Percentiles rank a stretch among this genome's conserved stretches.
Evolutionary conservation across 306 rosid genomes (phyloP).

Genomic region (Vigna radiata): DNA sequence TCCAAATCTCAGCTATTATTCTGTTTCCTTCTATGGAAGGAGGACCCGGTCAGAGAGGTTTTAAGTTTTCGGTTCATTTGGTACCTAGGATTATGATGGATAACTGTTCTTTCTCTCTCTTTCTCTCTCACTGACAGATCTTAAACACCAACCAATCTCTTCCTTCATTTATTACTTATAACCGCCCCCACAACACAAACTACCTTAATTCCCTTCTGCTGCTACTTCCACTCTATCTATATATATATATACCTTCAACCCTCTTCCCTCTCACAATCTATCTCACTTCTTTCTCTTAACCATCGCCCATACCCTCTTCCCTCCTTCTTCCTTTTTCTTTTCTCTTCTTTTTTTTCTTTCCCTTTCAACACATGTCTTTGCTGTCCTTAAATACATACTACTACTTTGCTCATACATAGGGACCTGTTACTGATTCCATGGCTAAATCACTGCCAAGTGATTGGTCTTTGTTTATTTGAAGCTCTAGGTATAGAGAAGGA

Average conservation of each 20-base stretch:
- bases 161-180: slow-evolving; percentile 43
- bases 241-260: slow-evolving; percentile 40
- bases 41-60: slow-evolving; percentile 55
- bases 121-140: slow-evolving; percentile 34
- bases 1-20: slow-evolving; percentile 51
- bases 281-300: slow-evolving; percentile 18
- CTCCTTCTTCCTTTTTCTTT: neutral
- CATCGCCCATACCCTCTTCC: neutral
- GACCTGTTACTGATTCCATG: neutral
- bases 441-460: neutral
- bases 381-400: neutral
- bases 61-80: slow-evolving; percentile 65
- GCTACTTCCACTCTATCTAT: slow-evolving; percentile 35
- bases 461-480: neutral
- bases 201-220: neutral
- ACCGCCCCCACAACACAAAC: neutral
- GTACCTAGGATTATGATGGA: slow-evolving; percentile 72
- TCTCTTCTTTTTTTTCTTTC: neutral
- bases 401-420: neutral
- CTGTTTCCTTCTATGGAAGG: slow-evolving; percentile 55
- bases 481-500: slow-evolving; percentile 15
- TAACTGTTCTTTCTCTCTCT: slow-evolving; percentile 57
- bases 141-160: slow-evolving; percentile 52
- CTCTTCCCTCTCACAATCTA: slow-evolving; percentile 35
- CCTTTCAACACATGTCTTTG: neutral